Evolutionary conservation across 2,329 filamentous ascomycete genomes (phyloP).

Genomic region (Alternaria viburni): DNA sequence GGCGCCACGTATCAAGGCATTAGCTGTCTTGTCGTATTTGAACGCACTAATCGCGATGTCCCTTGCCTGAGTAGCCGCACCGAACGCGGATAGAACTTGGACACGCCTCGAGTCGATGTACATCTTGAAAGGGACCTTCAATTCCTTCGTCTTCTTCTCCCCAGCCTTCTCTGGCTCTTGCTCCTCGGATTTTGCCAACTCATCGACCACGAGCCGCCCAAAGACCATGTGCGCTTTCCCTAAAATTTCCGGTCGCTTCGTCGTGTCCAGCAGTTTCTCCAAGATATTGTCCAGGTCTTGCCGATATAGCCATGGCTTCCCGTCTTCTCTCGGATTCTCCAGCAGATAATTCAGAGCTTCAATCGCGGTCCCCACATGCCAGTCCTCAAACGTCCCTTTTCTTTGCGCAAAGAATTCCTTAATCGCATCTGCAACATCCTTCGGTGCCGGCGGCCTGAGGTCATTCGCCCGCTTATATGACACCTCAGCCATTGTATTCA

Average conservation of each 20-base stretch:
- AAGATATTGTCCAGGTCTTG: constrained; percentile 24
- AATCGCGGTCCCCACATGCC: constrained; percentile 61
- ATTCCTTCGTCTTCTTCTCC: constrained; percentile 2
- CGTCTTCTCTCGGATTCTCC: constrained; percentile 32
- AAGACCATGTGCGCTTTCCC: constrained; percentile 49
- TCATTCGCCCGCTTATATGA: constrained; percentile 67
- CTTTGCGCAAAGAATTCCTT: constrained; percentile 35
- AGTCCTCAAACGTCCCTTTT: constrained; percentile 34
- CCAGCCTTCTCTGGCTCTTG: not conserved
- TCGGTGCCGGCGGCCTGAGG: constrained; percentile 67
- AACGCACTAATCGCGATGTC: constrained; percentile 25
- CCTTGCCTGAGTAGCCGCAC: constrained; percentile 33
- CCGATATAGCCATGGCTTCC: constrained; percentile 40
- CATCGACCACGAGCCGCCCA: constrained; percentile 48
- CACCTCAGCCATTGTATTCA: constrained; percentile 74
- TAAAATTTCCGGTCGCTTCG: constrained; percentile 45
- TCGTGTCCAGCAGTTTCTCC: constrained; percentile 8
- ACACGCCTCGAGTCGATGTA: constrained; percentile 19
- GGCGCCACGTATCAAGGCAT: not conserved
- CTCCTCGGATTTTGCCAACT: constrained; percentile 17
- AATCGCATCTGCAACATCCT: constrained; percentile 67
- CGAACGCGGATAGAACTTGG: constrained; percentile 29
- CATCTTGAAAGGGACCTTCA: constrained; percentile 1
- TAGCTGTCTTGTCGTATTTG: constrained; percentile 10
- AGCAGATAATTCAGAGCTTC: constrained; percentile 68